Evolutionary conservation across 805 yeast species (phyloP).

Genomic region (Saccharomycopsis selenospora): DNA sequence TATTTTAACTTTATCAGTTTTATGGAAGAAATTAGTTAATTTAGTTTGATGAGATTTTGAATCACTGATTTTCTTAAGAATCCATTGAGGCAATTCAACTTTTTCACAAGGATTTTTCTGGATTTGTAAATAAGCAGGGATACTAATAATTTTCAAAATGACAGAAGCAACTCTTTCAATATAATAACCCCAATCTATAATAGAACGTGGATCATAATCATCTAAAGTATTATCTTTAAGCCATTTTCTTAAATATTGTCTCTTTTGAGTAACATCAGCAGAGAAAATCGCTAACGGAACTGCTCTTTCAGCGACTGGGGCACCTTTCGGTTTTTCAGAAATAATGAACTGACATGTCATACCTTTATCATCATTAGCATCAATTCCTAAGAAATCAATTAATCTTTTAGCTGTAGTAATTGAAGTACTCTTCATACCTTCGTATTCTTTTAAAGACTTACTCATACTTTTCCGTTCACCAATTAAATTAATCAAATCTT

Average conservation of each 20-base stretch:
- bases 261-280: slow-evolving; percentile 64
- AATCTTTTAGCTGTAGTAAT: slow-evolving; percentile 91
- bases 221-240: slow-evolving; percentile 67
- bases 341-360: slow-evolving; percentile 92
- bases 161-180: slow-evolving; percentile 87
- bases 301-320: slow-evolving; percentile 95
- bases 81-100: slow-evolving; percentile 92
- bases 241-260: slow-evolving; percentile 79
- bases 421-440: slow-evolving; percentile 84
- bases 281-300: slow-evolving; percentile 94
- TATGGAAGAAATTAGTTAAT: slow-evolving; percentile 49
- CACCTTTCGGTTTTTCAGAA: slow-evolving; percentile 69
- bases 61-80: slow-evolving; percentile 52
- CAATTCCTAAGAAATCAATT: slow-evolving; percentile 92
- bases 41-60: slow-evolving; percentile 66
- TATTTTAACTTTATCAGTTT: slow-evolving; percentile 33
- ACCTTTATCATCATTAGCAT: slow-evolving; percentile 95
- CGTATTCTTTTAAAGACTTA: slow-evolving; percentile 83
- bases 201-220: slow-evolving; percentile 78
- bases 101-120: slow-evolving; percentile 90
- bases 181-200: slow-evolving; percentile 92
- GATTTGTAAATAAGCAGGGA: slow-evolving; percentile 93
- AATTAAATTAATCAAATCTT: slow-evolving; percentile 87
- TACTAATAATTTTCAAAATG: slow-evolving; percentile 87
- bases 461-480: slow-evolving; percentile 96